Evolutionary conservation across 352 stramenopile species (phyloP).

Genomic region (Globisporangium viniferum): DNA sequence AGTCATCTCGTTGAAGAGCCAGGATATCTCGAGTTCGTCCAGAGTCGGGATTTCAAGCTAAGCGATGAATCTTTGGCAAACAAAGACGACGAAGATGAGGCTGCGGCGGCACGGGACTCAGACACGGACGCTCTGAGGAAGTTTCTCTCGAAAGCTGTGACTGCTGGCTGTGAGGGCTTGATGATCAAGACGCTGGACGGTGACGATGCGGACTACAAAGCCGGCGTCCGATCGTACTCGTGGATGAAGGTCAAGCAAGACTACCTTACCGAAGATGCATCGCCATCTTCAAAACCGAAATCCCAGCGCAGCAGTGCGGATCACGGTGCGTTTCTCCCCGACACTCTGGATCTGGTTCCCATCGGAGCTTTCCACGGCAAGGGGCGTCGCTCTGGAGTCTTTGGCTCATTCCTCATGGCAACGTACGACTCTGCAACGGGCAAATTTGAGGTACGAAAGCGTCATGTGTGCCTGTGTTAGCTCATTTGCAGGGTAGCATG

Average conservation of each 20-base stretch:
- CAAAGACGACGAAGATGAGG: conserved; percentile 9
- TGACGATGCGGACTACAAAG: conserved; percentile 54
- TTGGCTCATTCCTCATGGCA: conserved; percentile 98
- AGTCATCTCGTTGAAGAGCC: conserved; percentile 26
- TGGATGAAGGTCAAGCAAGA: conserved; percentile 89
- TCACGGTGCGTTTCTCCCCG: conserved; percentile 62
- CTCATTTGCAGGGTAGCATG: background rate
- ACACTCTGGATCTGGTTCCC: conserved; percentile 97
- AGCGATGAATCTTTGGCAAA: background rate
- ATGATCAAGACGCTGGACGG: conserved; percentile 72
- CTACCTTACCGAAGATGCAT: conserved; percentile 38
- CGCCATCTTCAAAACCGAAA: background rate
- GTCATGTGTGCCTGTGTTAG: background rate
- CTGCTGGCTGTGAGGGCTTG: conserved; percentile 69
- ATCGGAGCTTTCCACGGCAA: conserved; percentile 97
- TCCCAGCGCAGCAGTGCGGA: conserved; percentile 9
- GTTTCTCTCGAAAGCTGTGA: conserved; percentile 50
- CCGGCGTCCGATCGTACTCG: conserved; percentile 64
- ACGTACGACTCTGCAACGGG: conserved; percentile 93
- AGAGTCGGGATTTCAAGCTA: conserved; percentile 44
- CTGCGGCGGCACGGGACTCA: background rate
- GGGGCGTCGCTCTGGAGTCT: conserved; percentile 93
- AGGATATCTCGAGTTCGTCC: conserved; percentile 65
- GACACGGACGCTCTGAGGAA: conserved; percentile 20
- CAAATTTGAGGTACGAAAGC: conserved; percentile 88